phyloP scores from a whole-genome alignment of 768 basidiomycete genomes.

The Auriculariales sp. region DNA sequence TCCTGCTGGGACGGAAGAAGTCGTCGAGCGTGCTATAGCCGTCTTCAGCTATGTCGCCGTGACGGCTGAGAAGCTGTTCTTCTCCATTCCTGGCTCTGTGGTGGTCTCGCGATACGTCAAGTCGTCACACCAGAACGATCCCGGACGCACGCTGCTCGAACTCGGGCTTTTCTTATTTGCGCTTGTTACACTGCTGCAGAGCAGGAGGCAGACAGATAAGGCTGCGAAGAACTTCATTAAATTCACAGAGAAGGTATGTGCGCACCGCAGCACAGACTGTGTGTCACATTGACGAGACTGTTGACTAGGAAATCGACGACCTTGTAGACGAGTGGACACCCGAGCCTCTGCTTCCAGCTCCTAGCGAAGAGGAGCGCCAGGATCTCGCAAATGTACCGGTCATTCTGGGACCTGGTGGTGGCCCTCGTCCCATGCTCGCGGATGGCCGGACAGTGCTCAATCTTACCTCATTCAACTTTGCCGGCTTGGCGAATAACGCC shows the following conservation, averaged over 20 bases:
- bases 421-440: slow-evolving; percentile 70
- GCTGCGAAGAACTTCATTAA: slow-evolving; percentile 81
- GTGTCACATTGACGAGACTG: not conserved
- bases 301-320: slow-evolving; percentile 79
- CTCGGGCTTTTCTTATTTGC: slow-evolving; percentile 79
- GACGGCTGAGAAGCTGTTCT: slow-evolving; percentile 60
- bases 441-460: slow-evolving; percentile 67
- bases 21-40: no score
- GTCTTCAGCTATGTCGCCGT: no score
- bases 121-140: slow-evolving; percentile 93
- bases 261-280: slow-evolving; percentile 1
- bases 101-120: slow-evolving; percentile 83
- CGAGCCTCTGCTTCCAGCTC: slow-evolving; percentile 59
- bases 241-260: slow-evolving; percentile 70
- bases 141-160: slow-evolving; percentile 81
- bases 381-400: slow-evolving; percentile 67
- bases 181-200: slow-evolving; percentile 78
- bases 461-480: slow-evolving; percentile 83
- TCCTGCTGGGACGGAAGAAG: no score
- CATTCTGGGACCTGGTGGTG: slow-evolving; percentile 55
- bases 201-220: slow-evolving; percentile 74
- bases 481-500: slow-evolving; percentile 80
- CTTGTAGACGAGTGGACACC: slow-evolving; percentile 92
- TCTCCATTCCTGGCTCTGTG: slow-evolving; percentile 64
- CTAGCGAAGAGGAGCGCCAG: slow-evolving; percentile 40